phyloP scores from a whole-genome alignment of 2,329 filamentous ascomycete genomes.

The Colletotrichum tanaceti region DNA sequence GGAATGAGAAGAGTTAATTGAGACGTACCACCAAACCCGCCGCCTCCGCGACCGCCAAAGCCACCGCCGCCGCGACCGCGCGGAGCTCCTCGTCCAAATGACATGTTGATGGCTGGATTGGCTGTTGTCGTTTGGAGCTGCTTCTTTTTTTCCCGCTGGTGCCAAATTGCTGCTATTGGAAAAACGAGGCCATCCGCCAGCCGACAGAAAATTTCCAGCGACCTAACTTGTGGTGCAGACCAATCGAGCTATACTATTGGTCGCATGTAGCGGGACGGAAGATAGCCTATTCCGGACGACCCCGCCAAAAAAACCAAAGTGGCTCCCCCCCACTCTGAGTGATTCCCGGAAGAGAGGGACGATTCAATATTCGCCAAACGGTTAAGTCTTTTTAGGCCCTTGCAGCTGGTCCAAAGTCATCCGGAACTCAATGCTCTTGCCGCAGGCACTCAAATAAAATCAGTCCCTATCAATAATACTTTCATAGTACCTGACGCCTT shows the following conservation, averaged over 20 bases:
- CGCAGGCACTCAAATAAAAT: too few relatives aligned
- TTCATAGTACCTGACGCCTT: too few relatives aligned
- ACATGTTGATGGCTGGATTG: conserved; percentile 38
- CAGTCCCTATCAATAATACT: too few relatives aligned
- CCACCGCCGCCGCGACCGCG: conserved; percentile 41
- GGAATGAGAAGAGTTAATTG: neutral
- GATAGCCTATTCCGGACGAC: conserved; percentile 6
- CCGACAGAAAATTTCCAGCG: conserved; percentile 41
- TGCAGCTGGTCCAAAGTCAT: too few relatives aligned
- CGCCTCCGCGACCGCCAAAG: conserved; percentile 41
- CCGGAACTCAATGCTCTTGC: too few relatives aligned
- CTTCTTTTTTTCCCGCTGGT: conserved; percentile 26
- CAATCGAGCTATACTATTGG: conserved; percentile 37
- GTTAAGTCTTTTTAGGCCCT: too few relatives aligned
- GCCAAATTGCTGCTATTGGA: conserved; percentile 22
- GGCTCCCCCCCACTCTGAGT: neutral
- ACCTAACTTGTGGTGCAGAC: conserved; percentile 36
- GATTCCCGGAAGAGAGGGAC: too few relatives aligned
- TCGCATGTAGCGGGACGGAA: conserved; percentile 25
- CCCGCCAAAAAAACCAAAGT: conserved; percentile 28
- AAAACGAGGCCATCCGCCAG: conserved; percentile 20
- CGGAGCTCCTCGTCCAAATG: conserved; percentile 42
- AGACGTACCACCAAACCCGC: conserved; percentile 24
- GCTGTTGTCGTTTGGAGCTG: conserved; percentile 33
- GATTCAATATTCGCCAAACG: too few relatives aligned